Conservation (phyloP, 2,329 filamentous ascomycete species). For the Colletotrichum sojae region DNA sequence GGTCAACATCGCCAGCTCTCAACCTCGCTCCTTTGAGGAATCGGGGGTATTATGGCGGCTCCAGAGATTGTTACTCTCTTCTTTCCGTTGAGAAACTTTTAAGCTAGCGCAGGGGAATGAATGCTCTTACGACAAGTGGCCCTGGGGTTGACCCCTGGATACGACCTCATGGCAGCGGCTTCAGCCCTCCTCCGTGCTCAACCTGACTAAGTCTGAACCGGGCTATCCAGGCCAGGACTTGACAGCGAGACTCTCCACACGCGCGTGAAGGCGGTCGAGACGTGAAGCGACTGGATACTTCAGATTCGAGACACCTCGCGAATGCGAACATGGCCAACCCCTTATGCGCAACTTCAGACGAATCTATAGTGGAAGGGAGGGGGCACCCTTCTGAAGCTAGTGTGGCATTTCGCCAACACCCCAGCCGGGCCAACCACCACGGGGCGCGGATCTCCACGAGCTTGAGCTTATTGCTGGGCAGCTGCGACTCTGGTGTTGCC, state of each 20-base stretch:
- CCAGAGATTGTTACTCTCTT: background rate
- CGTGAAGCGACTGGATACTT: constrained; percentile 7
- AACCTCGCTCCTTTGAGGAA: background rate
- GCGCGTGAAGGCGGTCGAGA: background rate
- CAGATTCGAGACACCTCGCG: constrained; percentile 25
- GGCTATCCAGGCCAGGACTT: background rate
- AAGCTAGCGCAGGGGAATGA: constrained; percentile 2
- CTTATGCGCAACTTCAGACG: constrained; percentile 27
- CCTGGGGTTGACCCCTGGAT: background rate
- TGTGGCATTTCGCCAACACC: constrained; percentile 5
- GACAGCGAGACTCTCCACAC: constrained; percentile 13
- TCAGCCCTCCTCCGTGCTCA: background rate
- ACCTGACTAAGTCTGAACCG: background rate
- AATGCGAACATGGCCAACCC: background rate
- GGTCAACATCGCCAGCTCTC: background rate
- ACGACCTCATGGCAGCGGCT: background rate
- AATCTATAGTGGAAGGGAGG: background rate
- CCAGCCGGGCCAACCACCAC: background rate
- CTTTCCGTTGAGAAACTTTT: background rate
- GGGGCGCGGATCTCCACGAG: constrained; percentile 7
- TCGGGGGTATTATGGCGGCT: background rate
- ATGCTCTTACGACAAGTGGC: background rate
- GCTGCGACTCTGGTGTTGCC: constrained; percentile 4
- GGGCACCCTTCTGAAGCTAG: background rate
- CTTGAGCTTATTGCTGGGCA: constrained; percentile 21